Evolutionary conservation across 2,329 filamentous ascomycete genomes (phyloP).

Genomic region (Exophiala sp.): DNA sequence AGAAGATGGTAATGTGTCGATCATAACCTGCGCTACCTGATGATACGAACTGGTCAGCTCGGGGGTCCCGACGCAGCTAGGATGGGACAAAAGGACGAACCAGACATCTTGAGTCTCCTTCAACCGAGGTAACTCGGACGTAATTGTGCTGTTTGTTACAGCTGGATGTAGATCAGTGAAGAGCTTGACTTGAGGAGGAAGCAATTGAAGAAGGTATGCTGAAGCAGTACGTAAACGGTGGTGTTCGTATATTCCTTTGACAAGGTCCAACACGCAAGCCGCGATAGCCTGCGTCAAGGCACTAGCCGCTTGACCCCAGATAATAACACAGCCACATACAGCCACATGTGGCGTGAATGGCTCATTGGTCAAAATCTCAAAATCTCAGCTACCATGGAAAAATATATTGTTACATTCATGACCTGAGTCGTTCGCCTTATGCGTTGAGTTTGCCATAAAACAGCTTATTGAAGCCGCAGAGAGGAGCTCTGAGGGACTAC

Average conservation of each 20-base stretch:
- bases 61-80: constrained; percentile 24
- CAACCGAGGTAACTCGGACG: constrained; percentile 16
- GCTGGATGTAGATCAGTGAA: constrained; percentile 1
- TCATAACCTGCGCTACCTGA: constrained; percentile 86
- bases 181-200: constrained; percentile 7
- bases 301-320: too few species aligned
- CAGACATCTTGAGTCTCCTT: constrained; percentile 40
- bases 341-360: too few species aligned
- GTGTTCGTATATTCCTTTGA: neutral
- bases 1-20: constrained; percentile 99
- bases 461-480: too few species aligned
- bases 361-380: too few species aligned
- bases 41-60: constrained; percentile 29
- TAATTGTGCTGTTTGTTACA: constrained; percentile 12
- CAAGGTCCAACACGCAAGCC: neutral
- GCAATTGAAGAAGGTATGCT: neutral
- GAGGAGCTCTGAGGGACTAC: neutral
- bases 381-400: too few species aligned
- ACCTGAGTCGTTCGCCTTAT: too few species aligned
- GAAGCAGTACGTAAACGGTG: neutral
- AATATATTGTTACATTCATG: too few species aligned
- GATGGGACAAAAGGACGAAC: constrained; percentile 32
- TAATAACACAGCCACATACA: too few species aligned
- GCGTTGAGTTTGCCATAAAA: too few species aligned
- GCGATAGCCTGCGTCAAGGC: neutral